phyloP scores from a whole-genome alignment of 2,329 filamentous ascomycete genomes.

The Fonsecaea pugnacius region DNA sequence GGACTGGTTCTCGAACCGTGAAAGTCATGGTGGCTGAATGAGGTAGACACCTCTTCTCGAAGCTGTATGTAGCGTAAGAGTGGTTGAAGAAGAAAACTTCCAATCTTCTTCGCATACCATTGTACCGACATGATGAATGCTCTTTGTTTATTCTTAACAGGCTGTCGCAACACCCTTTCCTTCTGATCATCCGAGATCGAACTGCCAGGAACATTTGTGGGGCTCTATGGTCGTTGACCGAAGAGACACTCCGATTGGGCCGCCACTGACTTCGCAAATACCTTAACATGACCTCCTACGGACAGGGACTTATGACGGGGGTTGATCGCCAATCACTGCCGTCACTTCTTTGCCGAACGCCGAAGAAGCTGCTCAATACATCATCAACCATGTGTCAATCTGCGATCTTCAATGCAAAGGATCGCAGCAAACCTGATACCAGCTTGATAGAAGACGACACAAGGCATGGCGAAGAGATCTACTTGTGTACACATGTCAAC shows the following conservation, averaged over 20 bases:
- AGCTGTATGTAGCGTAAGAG: too few species aligned
- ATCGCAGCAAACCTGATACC: neutral
- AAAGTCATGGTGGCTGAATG: slow-evolving; percentile 13
- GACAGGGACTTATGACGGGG: neutral
- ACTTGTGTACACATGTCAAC: neutral
- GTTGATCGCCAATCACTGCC: neutral
- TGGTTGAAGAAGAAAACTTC: neutral
- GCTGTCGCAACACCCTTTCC: neutral
- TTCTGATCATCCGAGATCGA: neutral
- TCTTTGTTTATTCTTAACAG: neutral
- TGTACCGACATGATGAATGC: neutral
- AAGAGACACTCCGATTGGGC: neutral
- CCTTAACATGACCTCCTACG: too few species aligned
- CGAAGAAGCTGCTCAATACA: neutral
- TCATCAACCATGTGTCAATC: neutral
- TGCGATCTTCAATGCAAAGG: neutral
- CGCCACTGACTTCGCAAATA: neutral
- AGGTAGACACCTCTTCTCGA: too few species aligned
- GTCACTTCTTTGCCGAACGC: neutral
- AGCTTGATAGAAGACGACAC: neutral
- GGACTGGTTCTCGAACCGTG: slow-evolving; percentile 20
- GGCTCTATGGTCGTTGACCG: neutral
- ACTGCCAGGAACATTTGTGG: neutral
- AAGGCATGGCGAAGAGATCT: neutral
- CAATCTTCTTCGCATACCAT: neutral